Conservation (phyloP, 2,329 filamentous ascomycete species). For the Xylariaceae sp. region DNA sequence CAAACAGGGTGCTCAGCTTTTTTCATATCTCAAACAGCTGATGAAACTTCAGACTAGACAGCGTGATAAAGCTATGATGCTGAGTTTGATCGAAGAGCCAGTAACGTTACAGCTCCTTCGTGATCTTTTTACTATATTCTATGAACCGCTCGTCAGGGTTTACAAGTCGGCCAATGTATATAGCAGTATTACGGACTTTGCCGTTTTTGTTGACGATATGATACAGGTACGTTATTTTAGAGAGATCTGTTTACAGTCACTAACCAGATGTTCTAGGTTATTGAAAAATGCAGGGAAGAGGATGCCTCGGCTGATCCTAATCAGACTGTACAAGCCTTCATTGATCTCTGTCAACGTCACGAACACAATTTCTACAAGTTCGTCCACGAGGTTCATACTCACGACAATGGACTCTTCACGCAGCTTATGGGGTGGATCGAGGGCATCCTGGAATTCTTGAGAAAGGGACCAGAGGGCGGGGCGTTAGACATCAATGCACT, state of each 20-base stretch:
- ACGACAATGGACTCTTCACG: conserved; percentile 95
- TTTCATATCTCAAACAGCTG: conserved; percentile 92
- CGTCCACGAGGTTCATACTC: conserved; percentile 94
- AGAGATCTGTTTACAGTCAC: not conserved
- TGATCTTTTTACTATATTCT: conserved; percentile 97
- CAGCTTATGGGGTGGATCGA: conserved; percentile 98
- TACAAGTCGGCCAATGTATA: conserved; percentile 99
- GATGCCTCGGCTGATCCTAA: conserved; percentile 96
- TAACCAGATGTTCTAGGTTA: conserved; percentile 49
- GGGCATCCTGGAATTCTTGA: conserved; percentile 88
- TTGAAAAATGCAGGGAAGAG: conserved; percentile 66
- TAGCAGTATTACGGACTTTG: conserved; percentile 95
- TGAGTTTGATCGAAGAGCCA: conserved; percentile 91
- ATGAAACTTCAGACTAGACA: conserved; percentile 90
- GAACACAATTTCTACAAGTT: conserved; percentile 99
- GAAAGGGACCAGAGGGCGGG: conserved; percentile 81
- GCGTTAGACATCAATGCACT: conserved; percentile 93
- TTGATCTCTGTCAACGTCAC: conserved; percentile 92
- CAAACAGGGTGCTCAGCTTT: conserved; percentile 86
- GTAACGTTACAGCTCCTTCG: conserved; percentile 96
- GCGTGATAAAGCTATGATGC: conserved; percentile 96
- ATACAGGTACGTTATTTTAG: conserved; percentile 64
- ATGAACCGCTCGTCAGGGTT: conserved; percentile 92
- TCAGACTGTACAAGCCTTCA: conserved; percentile 96
- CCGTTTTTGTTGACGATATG: conserved; percentile 88